Evolutionary conservation across 1,284 basidiomycete species (phyloP), one percentile per base, ranked within the genome.

Genomic region (Rhodotorula sp.): DNA sequence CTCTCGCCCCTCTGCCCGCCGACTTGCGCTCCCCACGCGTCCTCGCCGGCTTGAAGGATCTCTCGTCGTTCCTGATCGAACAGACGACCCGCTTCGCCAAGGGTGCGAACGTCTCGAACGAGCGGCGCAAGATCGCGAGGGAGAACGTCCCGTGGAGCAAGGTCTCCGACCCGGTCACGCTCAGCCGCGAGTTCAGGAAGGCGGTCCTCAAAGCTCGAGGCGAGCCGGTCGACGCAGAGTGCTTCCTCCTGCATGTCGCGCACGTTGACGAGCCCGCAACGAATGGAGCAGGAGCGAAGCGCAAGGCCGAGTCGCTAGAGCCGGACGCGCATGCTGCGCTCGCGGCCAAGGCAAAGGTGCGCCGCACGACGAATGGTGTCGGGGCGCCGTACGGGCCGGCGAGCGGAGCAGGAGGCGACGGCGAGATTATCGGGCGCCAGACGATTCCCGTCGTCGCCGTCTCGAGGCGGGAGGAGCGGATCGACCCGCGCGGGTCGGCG

Each of bases 151-250:
- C 93, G 0, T 77, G 79, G n/a, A 90, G 92, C 69, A 85, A 87
- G 59, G 84, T 92, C 58, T 89, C 89, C 76, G 92, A 95, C 78
- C 85, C 89, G 9, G 82, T 87, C 3, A 87, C 86, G 2, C 79
- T 93, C 62, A 90, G 91, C 11, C 83, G 90, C 71, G 92, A 95
- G 78, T 81, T 95, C 56, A 83, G 89, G 54, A 92, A 91, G 90
- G 84, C 91, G 61, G 85, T 88, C 28, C 83, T 86, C 70, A 79
- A 86, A 57, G 88, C 89, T 9, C 80, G 84, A 4, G 89, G 89
- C 13, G 83, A 86, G 62, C 78, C 82, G 22, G 89, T 89, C 74
- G 90, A 91, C 63, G 88, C 87, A 15, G 60, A 65, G 31, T 63
- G 71, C 30, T 60, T 67, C 56, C 65, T 69, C 9, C 68, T 67